Evolutionary conservation across 441 rosid species (phyloP).

Genomic region (Manihot esculenta): DNA sequence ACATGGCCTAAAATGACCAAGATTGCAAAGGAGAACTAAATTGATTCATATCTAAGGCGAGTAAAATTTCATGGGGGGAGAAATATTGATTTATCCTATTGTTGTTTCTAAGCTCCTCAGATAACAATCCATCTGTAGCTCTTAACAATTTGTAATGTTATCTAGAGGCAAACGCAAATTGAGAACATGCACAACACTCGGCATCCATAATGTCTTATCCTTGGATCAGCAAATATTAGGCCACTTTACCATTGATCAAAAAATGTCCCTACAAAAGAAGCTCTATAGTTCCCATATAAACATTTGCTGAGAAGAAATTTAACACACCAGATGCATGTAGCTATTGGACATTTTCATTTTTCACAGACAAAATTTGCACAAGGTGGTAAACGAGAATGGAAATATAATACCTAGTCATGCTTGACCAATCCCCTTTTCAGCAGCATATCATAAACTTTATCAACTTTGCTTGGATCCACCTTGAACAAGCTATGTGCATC

Average conservation of each 20-base stretch:
- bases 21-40: neutral
- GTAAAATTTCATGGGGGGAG: neutral
- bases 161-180: neutral
- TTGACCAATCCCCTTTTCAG: conserved; percentile 62
- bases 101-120: neutral
- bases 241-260: neutral
- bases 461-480: conserved; percentile 79
- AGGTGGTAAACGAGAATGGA: conserved; percentile 6
- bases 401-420: conserved; percentile 27
- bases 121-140: neutral
- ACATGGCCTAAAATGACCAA: neutral
- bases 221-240: neutral
- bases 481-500: conserved; percentile 79
- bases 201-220: neutral
- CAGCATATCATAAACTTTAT: conserved; percentile 76
- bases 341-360: neutral
- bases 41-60: neutral
- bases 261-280: neutral
- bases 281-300: neutral
- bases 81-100: neutral
- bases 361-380: conserved; percentile 1
- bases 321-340: conserved; percentile 1
- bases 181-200: neutral
- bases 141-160: neutral
- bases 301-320: neutral